phyloP scores from a whole-genome alignment of 2,329 filamentous ascomycete species.

The Penicillium sp. region DNA sequence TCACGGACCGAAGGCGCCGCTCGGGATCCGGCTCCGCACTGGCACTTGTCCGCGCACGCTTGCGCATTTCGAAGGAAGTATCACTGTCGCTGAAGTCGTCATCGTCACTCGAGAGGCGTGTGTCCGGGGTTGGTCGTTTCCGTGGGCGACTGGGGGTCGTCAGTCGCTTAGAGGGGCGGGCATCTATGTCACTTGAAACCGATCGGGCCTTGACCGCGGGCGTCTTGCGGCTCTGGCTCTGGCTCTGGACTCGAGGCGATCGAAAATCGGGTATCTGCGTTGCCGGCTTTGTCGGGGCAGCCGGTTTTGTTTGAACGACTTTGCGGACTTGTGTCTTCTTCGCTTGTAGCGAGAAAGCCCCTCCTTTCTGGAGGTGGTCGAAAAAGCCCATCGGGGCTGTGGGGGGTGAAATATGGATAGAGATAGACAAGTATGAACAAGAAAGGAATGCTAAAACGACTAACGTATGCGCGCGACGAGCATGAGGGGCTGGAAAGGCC shows the following conservation, averaged over 20 bases:
- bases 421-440: conserved; percentile 19
- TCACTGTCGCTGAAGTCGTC: conserved; percentile 48
- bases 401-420: conserved; percentile 7
- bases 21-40: conserved; percentile 49
- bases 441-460: conserved; percentile 9
- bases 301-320: conserved; percentile 42
- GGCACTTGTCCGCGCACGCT: conserved; percentile 44
- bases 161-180: conserved; percentile 33
- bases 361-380: conserved; percentile 49
- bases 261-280: conserved; percentile 27
- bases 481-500: conserved; percentile 8
- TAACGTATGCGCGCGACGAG: conserved; percentile 17
- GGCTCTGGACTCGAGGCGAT: conserved; percentile 23
- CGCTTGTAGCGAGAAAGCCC: conserved; percentile 44
- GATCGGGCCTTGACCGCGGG: conserved; percentile 31
- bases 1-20: conserved; percentile 47
- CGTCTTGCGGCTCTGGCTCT: conserved; percentile 21
- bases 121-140: conserved; percentile 44
- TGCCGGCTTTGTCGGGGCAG: conserved; percentile 31
- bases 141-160: conserved; percentile 35
- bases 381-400: conserved; percentile 45
- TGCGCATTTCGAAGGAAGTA: conserved; percentile 45
- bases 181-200: conserved; percentile 34
- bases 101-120: conserved; percentile 44
- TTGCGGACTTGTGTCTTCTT: conserved; percentile 47